Evolutionary conservation across 352 stramenopile species (phyloP), one percentile per base, ranked within the genome.

Genomic region (Phytopythium boreale): DNA sequence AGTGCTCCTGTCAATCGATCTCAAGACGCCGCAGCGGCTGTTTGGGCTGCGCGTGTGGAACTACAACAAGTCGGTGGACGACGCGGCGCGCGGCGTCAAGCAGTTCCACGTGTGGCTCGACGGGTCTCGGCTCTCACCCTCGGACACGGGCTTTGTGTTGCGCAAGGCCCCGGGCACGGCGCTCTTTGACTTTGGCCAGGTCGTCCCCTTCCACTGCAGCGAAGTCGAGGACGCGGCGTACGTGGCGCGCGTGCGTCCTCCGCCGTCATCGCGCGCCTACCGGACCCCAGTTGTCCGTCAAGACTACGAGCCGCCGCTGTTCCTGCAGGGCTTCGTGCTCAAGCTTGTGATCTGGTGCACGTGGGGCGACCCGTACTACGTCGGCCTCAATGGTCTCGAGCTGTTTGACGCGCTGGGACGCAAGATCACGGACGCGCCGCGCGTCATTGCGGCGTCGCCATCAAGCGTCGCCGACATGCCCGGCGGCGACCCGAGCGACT

Each of bases 241-340:
- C 59, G 52, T 73, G 0, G 72, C 80, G 12, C 70, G 73, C 3
- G 70, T 89, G 17, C 56, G 34, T 2, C 75, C 89, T 31, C 80
- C 80, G 14, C 76, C 82, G n/a, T 58, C 63, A 20, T 59, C 67
- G 0, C 63, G 63, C 26, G 70, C 79, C 0, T 92, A 93, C 75
- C 89, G 88, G 59, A 95, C 82, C 0, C 90, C 87, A 15, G 70
- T 83, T 11, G 64, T 97, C 1, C 61, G 72, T 29, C 91, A 97
- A 71, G 85, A 96, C 55, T 97, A 97, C 74, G 91, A 97, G 63
- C 71, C 89, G 11, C 69, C 74, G 15, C 64, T 96, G 1, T 93
- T 83, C 66, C 89, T 88, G 2, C 84, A 92, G 63, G 89, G 91
- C 1, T 92, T 92, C 53, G 58, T 93, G n/a, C 69, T 97, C 55